A percentile compares a stretch with the other conserved stretches of the same genome.
Conservation (phyloP, 2,329 filamentous ascomycete species). For the Sporothrix phasma region DNA sequence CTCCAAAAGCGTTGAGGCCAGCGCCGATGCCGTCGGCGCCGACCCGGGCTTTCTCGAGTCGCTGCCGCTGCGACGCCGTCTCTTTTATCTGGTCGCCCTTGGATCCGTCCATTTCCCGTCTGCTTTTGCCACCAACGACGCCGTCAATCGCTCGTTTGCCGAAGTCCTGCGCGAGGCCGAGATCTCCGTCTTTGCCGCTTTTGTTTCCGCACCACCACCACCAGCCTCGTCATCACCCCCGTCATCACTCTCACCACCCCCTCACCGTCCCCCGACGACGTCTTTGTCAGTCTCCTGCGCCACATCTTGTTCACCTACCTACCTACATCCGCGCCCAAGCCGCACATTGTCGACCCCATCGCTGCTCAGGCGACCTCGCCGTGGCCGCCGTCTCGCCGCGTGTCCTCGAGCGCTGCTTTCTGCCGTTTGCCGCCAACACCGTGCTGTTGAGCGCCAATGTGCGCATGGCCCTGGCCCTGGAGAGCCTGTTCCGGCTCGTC, state of each 20-base stretch:
- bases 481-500: slow-evolving; percentile 50
- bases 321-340: slow-evolving; percentile 34
- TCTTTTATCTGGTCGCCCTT: slow-evolving; percentile 48
- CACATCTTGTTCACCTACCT: slow-evolving; percentile 36
- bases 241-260: not conserved
- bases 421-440: slow-evolving; percentile 55
- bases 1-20: not conserved
- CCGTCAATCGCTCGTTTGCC: slow-evolving; percentile 50
- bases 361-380: slow-evolving; percentile 27
- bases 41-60: slow-evolving; percentile 34
- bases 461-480: slow-evolving; percentile 59
- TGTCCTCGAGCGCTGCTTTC: slow-evolving; percentile 49
- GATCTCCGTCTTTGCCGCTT: slow-evolving; percentile 45
- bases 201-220: slow-evolving; percentile 28
- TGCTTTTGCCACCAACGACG: slow-evolving; percentile 33
- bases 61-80: slow-evolving; percentile 49
- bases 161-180: slow-evolving; percentile 47
- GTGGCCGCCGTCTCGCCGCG: slow-evolving; percentile 28
- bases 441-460: slow-evolving; percentile 57
- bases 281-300: slow-evolving; percentile 37
- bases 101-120: slow-evolving; percentile 37
- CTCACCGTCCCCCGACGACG: slow-evolving; percentile 20
- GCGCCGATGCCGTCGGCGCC: slow-evolving; percentile 24
- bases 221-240: not conserved
- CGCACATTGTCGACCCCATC: slow-evolving; percentile 30